Conservation (phyloP, 768 basidiomycete species). For the Calocybe indica region DNA sequence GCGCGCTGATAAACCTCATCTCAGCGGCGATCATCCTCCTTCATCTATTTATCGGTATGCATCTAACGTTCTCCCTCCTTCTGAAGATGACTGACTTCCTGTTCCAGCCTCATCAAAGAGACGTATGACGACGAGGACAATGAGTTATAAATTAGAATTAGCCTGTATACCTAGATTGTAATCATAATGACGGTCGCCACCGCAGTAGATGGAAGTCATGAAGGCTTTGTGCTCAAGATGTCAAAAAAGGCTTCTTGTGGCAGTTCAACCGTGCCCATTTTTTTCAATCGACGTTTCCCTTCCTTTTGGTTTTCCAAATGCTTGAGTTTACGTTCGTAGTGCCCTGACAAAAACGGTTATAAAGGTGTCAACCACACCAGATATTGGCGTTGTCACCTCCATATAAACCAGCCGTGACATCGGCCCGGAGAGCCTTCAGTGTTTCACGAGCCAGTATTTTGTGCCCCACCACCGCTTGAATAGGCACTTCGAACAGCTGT, state of each 20-base stretch:
- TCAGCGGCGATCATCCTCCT: slow-evolving; percentile 92
- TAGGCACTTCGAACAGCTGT: slow-evolving; percentile 91
- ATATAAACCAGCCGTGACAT: slow-evolving; percentile 92
- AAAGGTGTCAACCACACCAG: neutral
- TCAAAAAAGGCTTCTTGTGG: slow-evolving; percentile 97
- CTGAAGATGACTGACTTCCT: slow-evolving; percentile 8
- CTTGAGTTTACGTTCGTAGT: slow-evolving; percentile 91
- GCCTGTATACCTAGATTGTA: slow-evolving; percentile 13
- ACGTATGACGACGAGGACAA: slow-evolving; percentile 94
- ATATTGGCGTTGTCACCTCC: slow-evolving; percentile 57
- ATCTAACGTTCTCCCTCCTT: neutral
- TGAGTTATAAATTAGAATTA: slow-evolving; percentile 46
- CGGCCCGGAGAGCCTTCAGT: slow-evolving; percentile 76
- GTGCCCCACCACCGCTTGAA: slow-evolving; percentile 87
- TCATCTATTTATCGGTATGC: slow-evolving; percentile 83
- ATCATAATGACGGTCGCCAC: slow-evolving; percentile 11
- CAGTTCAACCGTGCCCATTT: slow-evolving; percentile 80
- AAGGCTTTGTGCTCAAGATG: slow-evolving; percentile 63
- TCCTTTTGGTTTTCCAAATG: slow-evolving; percentile 89
- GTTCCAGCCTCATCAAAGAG: slow-evolving; percentile 75
- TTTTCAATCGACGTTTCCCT: slow-evolving; percentile 85
- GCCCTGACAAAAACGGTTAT: slow-evolving; percentile 39
- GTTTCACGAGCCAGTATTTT: slow-evolving; percentile 89
- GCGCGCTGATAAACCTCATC: slow-evolving; percentile 5
- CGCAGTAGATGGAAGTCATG: slow-evolving; percentile 7